These are phyloP conservation scores for Backusella westeae DNA, from an alignment of 192 early-diverging fungal species.

Conservation along the genomic window DNA sequence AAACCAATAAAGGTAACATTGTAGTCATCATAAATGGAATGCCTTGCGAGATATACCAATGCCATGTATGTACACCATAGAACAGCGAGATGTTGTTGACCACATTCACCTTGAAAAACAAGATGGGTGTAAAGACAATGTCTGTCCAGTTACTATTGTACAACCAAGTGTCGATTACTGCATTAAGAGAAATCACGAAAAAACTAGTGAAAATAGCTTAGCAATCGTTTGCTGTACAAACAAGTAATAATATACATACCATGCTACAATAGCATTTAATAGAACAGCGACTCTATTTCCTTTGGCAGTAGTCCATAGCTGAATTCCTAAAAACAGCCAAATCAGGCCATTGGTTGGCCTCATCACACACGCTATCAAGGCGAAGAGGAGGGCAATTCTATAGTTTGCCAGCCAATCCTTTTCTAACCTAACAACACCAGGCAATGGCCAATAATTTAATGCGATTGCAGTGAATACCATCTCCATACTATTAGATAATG, in stretches of 20 bases:
- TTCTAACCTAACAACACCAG: constrained; percentile 5
- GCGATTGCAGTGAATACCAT: constrained; percentile 70
- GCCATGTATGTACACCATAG: constrained; percentile 89
- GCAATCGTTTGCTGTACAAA: neutral
- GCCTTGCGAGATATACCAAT: constrained; percentile 89
- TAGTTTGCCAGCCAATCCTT: constrained; percentile 13
- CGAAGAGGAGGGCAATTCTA: constrained; percentile 58
- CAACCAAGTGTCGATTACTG: constrained; percentile 64
- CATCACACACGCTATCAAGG: constrained; percentile 79
- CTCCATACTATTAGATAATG: constrained; percentile 69
- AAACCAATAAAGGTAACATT: constrained; percentile 65
- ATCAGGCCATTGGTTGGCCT: constrained; percentile 86
- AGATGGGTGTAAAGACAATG: constrained; percentile 71
- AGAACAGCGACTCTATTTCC: constrained; percentile 20
- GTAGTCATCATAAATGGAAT: constrained; percentile 76
- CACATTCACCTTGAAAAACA: constrained; percentile 86
- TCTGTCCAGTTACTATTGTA: constrained; percentile 64
- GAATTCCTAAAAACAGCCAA: constrained; percentile 77
- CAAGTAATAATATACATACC: constrained; percentile 31
- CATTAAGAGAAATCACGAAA: constrained; percentile 5
- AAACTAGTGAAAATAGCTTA: neutral
- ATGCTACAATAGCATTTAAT: constrained; percentile 34
- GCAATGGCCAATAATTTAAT: constrained; percentile 86
- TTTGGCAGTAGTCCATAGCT: constrained; percentile 43
- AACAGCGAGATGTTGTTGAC: constrained; percentile 76